These are phyloP conservation scores for Agapanthus africanus DNA, from an alignment of 106 monocot species.

Conservation along the genomic window DNA sequence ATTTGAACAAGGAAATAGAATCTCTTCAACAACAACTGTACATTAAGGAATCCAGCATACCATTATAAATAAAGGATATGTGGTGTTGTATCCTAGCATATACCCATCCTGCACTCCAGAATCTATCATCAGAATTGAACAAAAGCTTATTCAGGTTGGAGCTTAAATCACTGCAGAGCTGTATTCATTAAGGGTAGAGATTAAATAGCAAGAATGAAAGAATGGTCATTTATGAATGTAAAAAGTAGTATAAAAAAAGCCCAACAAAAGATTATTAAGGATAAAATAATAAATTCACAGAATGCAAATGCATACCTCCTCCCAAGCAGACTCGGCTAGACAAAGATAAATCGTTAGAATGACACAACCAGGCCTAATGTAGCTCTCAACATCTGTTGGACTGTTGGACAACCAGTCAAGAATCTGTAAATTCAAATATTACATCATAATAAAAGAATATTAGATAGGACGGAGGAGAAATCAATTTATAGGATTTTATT, in stretches of 20 bases:
- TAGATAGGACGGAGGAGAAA: neutral
- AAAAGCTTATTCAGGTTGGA: conserved; percentile 55
- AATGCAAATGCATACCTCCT: conserved; percentile 31
- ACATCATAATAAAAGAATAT: conserved; percentile 5
- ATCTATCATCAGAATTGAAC: conserved; percentile 30
- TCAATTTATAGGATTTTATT: neutral
- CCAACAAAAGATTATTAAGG: neutral
- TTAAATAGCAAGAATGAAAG: neutral
- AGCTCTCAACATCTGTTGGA: conserved; percentile 86
- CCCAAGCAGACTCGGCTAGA: conserved; percentile 54
- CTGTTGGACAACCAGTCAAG: conserved; percentile 73
- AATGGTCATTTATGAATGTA: neutral
- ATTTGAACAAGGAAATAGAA: neutral
- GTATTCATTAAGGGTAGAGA: conserved; percentile 12
- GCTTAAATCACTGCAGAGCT: conserved; percentile 54
- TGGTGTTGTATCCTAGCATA: conserved; percentile 54
- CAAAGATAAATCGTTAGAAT: conserved; percentile 80
- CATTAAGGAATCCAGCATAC: conserved; percentile 20
- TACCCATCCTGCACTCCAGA: conserved; percentile 80
- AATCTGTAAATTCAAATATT: conserved; percentile 41
- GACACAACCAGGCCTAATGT: conserved; percentile 85
- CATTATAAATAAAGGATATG: conserved; percentile 61
- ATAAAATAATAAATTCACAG: neutral
- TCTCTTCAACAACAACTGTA: neutral
- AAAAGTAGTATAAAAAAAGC: neutral